These are phyloP conservation scores for Skeletonema marinoi DNA, from an alignment of 108 stramenopile species.

Conservation along the genomic window DNA sequence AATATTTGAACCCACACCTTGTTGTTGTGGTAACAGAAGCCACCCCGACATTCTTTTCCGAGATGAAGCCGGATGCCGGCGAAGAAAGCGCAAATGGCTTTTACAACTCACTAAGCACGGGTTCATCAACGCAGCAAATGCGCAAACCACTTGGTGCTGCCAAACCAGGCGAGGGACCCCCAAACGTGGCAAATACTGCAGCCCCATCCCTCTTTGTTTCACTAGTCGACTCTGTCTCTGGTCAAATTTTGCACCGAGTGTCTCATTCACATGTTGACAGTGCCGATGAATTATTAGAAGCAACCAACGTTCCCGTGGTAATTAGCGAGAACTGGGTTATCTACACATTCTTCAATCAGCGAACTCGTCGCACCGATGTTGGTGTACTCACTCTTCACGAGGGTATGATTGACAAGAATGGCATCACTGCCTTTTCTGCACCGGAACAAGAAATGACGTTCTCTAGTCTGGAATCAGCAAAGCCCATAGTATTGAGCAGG, in stretches of 20 bases:
- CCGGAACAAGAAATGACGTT: slow-evolving; percentile 81
- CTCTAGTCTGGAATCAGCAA: slow-evolving; percentile 79
- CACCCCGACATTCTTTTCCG: slow-evolving; percentile 37
- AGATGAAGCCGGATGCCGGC: slow-evolving; percentile 8
- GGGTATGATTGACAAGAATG: slow-evolving; percentile 93
- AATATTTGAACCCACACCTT: slow-evolving; percentile 95
- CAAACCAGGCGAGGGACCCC: slow-evolving; percentile 53
- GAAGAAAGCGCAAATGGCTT: slow-evolving; percentile 38
- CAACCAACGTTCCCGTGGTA: slow-evolving; percentile 67
- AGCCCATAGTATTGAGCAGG: slow-evolving; percentile 89
- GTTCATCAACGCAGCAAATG: slow-evolving; percentile 36
- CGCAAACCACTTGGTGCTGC: slow-evolving; percentile 60
- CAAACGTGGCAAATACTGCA: slow-evolving; percentile 14
- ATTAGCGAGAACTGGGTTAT: slow-evolving; percentile 94
- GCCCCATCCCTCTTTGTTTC: slow-evolving; percentile 70
- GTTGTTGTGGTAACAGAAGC: slow-evolving; percentile 77
- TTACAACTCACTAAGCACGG: slow-evolving; percentile 33
- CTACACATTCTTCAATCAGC: slow-evolving; percentile 89
- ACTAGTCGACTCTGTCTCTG: slow-evolving; percentile 91
- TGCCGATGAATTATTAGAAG: slow-evolving; percentile 25
- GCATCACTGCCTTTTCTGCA: slow-evolving; percentile 84
- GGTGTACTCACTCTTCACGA: slow-evolving; percentile 92
- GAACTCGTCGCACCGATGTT: slow-evolving; percentile 86
- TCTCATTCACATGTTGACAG: slow-evolving; percentile 73
- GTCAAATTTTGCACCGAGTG: slow-evolving; percentile 87